Evolutionary conservation across 352 stramenopile species (phyloP).

Genomic region (Aphanomyces cochlioides): DNA sequence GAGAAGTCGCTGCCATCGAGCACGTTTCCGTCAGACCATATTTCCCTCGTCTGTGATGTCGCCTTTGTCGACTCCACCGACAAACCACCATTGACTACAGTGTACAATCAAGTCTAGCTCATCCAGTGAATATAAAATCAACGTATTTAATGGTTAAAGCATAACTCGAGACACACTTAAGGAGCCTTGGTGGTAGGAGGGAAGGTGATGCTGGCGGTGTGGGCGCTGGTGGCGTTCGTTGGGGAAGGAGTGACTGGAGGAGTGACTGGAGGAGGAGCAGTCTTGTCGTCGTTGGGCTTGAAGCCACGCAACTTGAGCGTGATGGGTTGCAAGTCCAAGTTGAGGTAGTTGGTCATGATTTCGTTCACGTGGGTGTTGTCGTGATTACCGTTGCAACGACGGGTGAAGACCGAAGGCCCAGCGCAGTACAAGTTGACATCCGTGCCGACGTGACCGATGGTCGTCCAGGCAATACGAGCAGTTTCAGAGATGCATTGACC

Average conservation of each 20-base stretch:
- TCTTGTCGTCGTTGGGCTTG: constrained; percentile 4
- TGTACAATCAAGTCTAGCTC: background rate
- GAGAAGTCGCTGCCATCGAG: constrained; percentile 66
- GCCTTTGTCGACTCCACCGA: background rate
- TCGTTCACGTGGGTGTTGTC: constrained; percentile 73
- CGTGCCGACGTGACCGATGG: constrained; percentile 58
- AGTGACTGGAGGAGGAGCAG: background rate
- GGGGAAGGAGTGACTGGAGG: background rate
- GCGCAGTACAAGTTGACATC: constrained; percentile 76
- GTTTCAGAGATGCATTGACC: constrained; percentile 49
- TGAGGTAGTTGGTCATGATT: constrained; percentile 67
- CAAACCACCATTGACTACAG: background rate
- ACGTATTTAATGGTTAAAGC: too few relatives aligned
- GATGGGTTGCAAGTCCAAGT: constrained; percentile 56
- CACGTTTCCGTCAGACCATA: constrained; percentile 72
- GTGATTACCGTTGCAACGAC: constrained; percentile 64
- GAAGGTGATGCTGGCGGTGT: background rate
- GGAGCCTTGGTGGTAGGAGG: background rate
- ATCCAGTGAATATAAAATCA: too few relatives aligned
- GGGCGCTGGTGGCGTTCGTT: background rate
- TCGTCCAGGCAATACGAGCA: constrained; percentile 56
- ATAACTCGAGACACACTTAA: background rate
- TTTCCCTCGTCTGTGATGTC: constrained; percentile 72
- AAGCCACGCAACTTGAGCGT: constrained; percentile 40
- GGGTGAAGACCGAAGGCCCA: constrained; percentile 49